Evolutionary conservation across 1,284 basidiomycete species (phyloP).

Genomic region (Fomitopsis schrenkii): DNA sequence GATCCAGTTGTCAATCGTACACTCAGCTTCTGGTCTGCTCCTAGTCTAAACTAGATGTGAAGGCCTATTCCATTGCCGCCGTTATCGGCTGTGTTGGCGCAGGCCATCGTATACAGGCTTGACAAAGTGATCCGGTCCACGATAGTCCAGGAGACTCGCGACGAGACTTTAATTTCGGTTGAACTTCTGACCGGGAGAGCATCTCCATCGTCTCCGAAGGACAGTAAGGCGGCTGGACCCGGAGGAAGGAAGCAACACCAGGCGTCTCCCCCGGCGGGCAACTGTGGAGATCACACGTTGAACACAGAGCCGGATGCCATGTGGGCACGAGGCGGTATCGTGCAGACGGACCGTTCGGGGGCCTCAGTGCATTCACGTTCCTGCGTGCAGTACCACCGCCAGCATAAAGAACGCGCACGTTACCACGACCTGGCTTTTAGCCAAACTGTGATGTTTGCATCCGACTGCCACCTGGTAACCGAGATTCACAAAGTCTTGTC

Average conservation of each 20-base stretch:
- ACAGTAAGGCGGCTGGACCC: constrained; percentile 2
- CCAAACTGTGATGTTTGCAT: constrained; percentile 9
- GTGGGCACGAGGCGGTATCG: constrained; percentile 10
- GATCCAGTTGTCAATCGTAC: constrained; percentile 1
- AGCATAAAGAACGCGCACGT: constrained; percentile 15
- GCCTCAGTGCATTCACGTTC: constrained; percentile 5
- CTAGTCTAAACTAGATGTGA: background rate
- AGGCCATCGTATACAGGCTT: background rate
- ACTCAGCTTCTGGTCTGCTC: background rate
- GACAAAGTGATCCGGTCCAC: constrained; percentile 10
- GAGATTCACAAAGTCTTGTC: constrained; percentile 4
- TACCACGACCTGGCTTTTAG: constrained; percentile 1
- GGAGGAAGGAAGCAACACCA: constrained; percentile 1
- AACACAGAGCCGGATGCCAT: constrained; percentile 5
- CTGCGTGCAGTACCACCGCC: constrained; percentile 6
- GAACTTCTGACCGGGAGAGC: constrained; percentile 18
- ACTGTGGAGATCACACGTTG: constrained; percentile 4
- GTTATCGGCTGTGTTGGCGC: background rate
- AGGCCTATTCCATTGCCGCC: background rate
- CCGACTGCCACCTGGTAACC: constrained; percentile 9
- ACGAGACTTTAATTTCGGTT: constrained; percentile 14
- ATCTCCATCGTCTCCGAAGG: constrained; percentile 13
- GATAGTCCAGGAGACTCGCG: background rate
- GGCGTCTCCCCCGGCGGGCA: constrained; percentile 1
- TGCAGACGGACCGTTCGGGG: constrained; percentile 7